Percentiles rank a stretch among this genome's conserved stretches.
phyloP scores from a whole-genome alignment of 2,329 filamentous ascomycete species.

The Pseudogymnoascus sp. region DNA sequence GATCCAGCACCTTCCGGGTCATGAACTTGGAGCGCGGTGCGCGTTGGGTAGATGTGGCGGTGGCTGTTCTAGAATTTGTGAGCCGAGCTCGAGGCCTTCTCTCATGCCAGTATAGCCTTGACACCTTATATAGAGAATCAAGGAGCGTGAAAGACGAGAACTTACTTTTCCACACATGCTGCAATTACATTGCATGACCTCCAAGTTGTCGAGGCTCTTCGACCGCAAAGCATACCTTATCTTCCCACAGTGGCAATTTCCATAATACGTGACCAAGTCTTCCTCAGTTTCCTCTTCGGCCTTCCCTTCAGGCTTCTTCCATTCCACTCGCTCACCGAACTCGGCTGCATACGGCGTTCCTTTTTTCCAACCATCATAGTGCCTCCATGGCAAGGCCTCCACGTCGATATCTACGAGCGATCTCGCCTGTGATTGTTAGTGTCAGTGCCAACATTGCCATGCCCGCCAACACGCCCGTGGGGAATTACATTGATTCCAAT shows the following conservation, averaged over 20 bases:
- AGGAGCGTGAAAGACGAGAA: neutral
- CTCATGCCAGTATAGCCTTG: neutral
- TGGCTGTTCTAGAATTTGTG: conserved; percentile 16
- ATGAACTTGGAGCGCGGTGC: conserved; percentile 8
- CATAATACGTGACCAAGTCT: conserved; percentile 16
- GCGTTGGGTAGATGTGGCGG: conserved; percentile 18
- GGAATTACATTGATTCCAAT: neutral
- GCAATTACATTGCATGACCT: conserved; percentile 22
- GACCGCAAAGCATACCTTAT: conserved; percentile 18
- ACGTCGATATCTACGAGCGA: conserved; percentile 10
- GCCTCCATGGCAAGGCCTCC: neutral
- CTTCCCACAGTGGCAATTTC: conserved; percentile 24
- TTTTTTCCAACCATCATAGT: conserved; percentile 4
- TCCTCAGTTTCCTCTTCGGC: neutral
- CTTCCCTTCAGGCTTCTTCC: neutral
- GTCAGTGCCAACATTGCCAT: neutral
- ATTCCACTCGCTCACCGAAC: neutral
- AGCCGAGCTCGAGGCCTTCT: neutral
- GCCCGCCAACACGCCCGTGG: neutral
- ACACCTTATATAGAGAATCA: neutral
- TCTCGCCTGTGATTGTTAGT: neutral
- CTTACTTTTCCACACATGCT: conserved; percentile 22
- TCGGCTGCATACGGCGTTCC: neutral
- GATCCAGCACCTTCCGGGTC: conserved; percentile 13
- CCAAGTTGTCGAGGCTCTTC: conserved; percentile 16